Evolutionary conservation across 345 rosid genomes (phyloP), one percentile per base, ranked within the genome.

Genomic region (Sapria himalayana): DNA sequence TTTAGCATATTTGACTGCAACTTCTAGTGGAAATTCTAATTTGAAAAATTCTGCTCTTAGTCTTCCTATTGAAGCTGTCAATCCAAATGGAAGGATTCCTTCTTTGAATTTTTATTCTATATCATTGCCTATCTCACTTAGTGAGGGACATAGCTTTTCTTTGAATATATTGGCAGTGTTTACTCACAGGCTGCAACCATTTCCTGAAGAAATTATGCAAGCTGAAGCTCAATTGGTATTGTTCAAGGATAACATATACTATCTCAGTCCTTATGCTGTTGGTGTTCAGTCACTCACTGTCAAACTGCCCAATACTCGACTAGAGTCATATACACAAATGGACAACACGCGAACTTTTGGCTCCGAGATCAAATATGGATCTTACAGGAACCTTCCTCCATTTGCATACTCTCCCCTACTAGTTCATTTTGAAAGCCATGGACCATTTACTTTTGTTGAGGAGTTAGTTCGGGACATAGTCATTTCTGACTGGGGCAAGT

Each of bases 401-500:
- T 84, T 60, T 63, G 74, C 86, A 0, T 71, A 63, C 55, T 50
- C 69, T 3, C 95, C 93, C 3, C 55, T 84, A 14, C 79, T 43
- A 41, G 61, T 80, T 22, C 99, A 91, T 63, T 91, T 91, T 58
- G 95, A 77, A 58, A 66, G 67, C 75, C 79, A 77, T 48, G 66
- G 72, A 38, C 84, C 93, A 8, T 84, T 84, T 43, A 70, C 86
- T 55, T 77, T 75, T 45, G 93, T 92, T 39, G 51, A 49, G 50
- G 81, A 75, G 59, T 63, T 89, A 35, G 78, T 74, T 25, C 58
- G 92, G 37, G 99, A 91, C 62, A 71, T 91, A 48, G 93, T 82
- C 60, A 71, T 91, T 50, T 91, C 99, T 37, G 95, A 80, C 15
- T 91, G 99, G 99, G 95, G 95, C 35, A 75, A 78, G 25, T 81